A percentile compares a stretch with the other conserved stretches of the same genome.
Conservation (phyloP, 768 basidiomycete species). For the Russula griseocarnosa region DNA sequence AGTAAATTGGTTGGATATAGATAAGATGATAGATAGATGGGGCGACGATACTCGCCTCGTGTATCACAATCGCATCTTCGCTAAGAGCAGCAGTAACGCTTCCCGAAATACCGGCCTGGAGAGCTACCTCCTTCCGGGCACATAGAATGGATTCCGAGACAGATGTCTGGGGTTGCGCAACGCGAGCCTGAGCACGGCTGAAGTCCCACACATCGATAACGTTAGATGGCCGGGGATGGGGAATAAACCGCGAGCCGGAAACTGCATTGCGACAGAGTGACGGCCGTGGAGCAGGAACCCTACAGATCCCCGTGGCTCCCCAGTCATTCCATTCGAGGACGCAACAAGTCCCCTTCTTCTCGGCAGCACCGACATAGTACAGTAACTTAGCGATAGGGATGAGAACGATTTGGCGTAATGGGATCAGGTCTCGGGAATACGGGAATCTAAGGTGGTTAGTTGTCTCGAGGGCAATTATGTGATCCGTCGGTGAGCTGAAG, state of each 20-base stretch:
- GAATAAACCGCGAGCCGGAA: constrained; percentile 11
- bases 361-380: background rate
- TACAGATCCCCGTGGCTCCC: background rate
- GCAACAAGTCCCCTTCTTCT: background rate
- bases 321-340: constrained; percentile 16
- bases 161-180: background rate
- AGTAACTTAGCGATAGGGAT: constrained; percentile 6
- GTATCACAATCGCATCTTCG: constrained; percentile 20
- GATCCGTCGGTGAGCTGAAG: constrained; percentile 3
- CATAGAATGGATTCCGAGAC: background rate
- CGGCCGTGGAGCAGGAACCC: background rate
- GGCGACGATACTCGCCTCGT: constrained; percentile 8
- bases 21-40: background rate
- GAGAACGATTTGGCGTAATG: constrained; percentile 1
- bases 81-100: constrained; percentile 1
- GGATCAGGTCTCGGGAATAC: background rate
- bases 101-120: constrained; percentile 1
- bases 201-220: constrained; percentile 7
- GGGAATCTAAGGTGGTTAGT: background rate
- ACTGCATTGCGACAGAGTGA: background rate
- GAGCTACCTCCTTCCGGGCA: background rate
- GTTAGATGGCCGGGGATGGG: background rate
- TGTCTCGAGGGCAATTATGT: constrained; percentile 9
- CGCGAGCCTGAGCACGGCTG: constrained; percentile 3
- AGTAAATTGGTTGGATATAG: background rate